phyloP scores from a whole-genome alignment of 345 rosid genomes.

The Excoecaria agallocha region DNA sequence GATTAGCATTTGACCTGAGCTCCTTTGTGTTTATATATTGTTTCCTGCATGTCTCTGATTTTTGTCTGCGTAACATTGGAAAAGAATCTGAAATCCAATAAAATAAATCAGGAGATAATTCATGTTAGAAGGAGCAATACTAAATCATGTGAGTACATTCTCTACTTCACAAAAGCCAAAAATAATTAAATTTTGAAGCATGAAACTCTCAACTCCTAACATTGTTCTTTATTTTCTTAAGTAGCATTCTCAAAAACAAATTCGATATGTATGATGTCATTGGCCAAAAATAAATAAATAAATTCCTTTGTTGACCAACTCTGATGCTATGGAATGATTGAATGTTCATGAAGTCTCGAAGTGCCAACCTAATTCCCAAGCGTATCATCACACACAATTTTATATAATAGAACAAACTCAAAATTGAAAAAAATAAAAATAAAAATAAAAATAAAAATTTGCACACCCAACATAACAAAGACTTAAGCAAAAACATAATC shows the following conservation, averaged over 20 bases:
- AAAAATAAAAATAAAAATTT: too few species aligned
- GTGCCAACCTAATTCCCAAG: neutral
- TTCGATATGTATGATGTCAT: neutral
- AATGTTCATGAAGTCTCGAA: neutral
- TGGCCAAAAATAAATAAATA: neutral
- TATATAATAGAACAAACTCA: neutral
- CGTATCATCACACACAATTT: neutral
- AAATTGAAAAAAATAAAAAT: too few species aligned
- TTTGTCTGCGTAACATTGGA: slow-evolving; percentile 59
- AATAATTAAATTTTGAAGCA: too few species aligned
- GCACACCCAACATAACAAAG: too few species aligned
- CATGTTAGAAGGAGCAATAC: too few species aligned
- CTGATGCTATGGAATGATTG: neutral
- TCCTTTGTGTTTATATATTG: slow-evolving; percentile 81
- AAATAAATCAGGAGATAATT: too few species aligned
- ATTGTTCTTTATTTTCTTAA: neutral
- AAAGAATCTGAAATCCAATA: too few species aligned
- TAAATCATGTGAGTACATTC: too few species aligned
- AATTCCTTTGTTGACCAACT: neutral
- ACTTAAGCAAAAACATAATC: too few species aligned
- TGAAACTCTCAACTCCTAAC: neutral
- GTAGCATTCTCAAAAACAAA: slow-evolving; percentile 2
- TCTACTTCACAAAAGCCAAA: too few species aligned
- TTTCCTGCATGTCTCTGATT: slow-evolving; percentile 75
- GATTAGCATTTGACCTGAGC: slow-evolving; percentile 49